A percentile compares a stretch with the other conserved stretches of the same genome.
phyloP scores from a whole-genome alignment of 108 stramenopile species.

The Pseudonitzschia pungens region DNA sequence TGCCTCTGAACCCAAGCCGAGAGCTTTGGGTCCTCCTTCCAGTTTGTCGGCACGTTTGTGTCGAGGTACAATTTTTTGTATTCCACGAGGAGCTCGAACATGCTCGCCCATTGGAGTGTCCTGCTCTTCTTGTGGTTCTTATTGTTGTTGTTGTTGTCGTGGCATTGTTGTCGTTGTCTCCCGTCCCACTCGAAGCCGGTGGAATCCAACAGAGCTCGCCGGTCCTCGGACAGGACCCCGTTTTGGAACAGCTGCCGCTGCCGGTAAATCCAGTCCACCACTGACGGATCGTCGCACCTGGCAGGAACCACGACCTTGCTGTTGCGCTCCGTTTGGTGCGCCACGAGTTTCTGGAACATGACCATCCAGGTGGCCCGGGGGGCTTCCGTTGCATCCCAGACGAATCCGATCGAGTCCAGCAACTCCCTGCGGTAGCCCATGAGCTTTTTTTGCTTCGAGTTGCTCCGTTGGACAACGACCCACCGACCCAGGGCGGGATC shows the following conservation, averaged over 20 bases:
- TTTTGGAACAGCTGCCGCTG: too few species aligned
- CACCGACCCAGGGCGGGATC: background rate
- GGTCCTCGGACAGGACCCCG: background rate
- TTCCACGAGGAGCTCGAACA: background rate
- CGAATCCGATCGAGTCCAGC: too few species aligned
- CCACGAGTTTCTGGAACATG: too few species aligned
- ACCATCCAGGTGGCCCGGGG: too few species aligned
- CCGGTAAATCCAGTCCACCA: too few species aligned
- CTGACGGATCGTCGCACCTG: too few species aligned
- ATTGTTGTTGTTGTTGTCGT: too few species aligned
- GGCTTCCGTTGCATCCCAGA: too few species aligned
- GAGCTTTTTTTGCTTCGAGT: background rate
- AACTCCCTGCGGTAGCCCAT: too few species aligned
- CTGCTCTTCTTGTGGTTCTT: too few species aligned
- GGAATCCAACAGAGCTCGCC: background rate
- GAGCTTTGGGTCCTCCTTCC: background rate
- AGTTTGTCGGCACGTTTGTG: background rate
- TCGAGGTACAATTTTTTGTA: background rate
- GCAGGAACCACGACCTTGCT: too few species aligned
- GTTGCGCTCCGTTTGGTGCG: too few species aligned
- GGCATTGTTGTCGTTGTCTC: background rate
- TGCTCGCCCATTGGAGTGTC: background rate
- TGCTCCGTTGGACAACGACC: background rate
- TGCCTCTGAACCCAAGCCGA: background rate
- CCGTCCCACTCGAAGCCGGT: background rate